Evolutionary conservation across 2,329 filamentous ascomycete genomes (phyloP), one percentile per base, ranked within the genome.

Genomic region (Aureobasidium sp.): DNA sequence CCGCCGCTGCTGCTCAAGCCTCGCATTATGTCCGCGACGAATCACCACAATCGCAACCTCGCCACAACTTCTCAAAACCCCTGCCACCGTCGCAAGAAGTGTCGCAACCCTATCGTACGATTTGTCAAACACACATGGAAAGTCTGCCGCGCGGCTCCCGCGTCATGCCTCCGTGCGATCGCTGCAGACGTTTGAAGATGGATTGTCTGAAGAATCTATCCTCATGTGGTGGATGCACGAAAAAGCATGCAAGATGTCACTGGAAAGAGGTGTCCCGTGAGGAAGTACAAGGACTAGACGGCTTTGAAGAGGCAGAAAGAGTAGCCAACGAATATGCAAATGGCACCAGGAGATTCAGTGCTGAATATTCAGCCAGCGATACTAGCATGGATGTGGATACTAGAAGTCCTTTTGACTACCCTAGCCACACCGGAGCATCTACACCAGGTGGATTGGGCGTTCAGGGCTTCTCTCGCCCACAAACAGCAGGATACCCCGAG

Each of bases 201-300:
- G 85, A 90, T 62, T 96, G 91, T 64, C 78, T 92, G 51, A 95
- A 95, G 74, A 89, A 96, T 65, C 78, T 94, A 42, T 95, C 90
- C 0, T 90, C 90, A 9, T 96, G 91, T 70, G 85, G 88, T 73
- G 90, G 90, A 27, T 96, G 91, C 73, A 95, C 91, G 0, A 92
- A 90, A 72, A 95, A 95, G 72, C 91, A 96, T 71, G 90, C 90
- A 25, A 92, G 91, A 68, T 96, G 91, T 72, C 86, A 85, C 14
- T 96, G 91, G 91, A 89, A 86, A 66, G 85, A 88, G 48, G 84
- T 94, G n/a, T 85, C 84, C 16, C 85, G 90, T 36, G 86, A 88
- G 3, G 91, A 96, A 67, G 66, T 74, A 13, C 67, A 68, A 34
- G 68, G 66, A 5, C 64, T 74, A 1, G 70, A 72, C 41, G 67